phyloP scores from a whole-genome alignment of 345 rosid species.

The Brassica incana region DNA sequence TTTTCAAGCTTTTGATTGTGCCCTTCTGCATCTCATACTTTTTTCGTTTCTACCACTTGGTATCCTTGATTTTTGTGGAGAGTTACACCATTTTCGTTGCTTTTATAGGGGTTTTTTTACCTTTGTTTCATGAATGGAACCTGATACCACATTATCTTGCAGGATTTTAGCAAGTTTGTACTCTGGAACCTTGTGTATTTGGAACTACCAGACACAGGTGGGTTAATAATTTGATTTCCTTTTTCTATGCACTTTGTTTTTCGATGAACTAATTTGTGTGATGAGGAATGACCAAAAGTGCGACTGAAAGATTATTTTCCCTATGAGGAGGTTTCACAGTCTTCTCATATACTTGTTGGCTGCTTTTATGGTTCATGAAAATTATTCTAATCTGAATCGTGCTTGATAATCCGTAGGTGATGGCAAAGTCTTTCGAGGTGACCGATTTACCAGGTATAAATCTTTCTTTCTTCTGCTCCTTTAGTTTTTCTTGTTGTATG shows the following conservation, averaged over 20 bases:
- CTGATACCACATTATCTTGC: slow-evolving; percentile 14
- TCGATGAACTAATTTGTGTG: background rate
- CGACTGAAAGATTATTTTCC: background rate
- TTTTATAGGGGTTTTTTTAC: background rate
- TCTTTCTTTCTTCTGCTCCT: background rate
- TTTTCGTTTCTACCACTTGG: background rate
- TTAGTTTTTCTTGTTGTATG: background rate
- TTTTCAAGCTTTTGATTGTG: background rate
- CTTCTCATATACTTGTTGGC: background rate
- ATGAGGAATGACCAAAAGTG: background rate
- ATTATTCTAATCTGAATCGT: slow-evolving; percentile 28
- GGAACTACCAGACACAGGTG: slow-evolving; percentile 61
- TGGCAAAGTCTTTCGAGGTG: slow-evolving; percentile 87
- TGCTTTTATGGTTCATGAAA: background rate
- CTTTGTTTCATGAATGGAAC: slow-evolving; percentile 6
- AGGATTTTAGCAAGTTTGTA: slow-evolving; percentile 73
- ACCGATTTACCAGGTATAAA: slow-evolving; percentile 67
- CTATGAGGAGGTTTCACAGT: background rate
- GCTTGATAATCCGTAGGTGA: slow-evolving; percentile 47
- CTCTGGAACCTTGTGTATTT: slow-evolving; percentile 63
- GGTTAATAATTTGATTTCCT: slow-evolving; percentile 6
- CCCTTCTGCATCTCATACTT: background rate
- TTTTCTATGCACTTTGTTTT: background rate
- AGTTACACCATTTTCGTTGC: slow-evolving; percentile 6
- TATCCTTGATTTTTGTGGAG: background rate